Percentiles rank a stretch among this genome's conserved stretches.
These are phyloP conservation scores for Aquilaria yunnanensis DNA, from an alignment of 345 rosid species.

Conservation along the genomic window DNA sequence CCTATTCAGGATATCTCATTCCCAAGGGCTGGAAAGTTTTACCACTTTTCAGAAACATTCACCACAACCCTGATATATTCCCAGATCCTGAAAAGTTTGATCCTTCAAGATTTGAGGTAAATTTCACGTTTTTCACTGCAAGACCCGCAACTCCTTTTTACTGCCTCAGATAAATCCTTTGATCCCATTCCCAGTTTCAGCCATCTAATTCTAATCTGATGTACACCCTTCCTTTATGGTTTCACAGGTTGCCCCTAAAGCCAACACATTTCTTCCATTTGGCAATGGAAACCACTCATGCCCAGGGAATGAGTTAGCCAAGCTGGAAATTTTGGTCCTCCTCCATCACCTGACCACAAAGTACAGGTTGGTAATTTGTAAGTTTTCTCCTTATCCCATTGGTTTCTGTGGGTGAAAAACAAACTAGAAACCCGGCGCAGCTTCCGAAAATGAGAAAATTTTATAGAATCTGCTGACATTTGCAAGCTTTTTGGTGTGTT, in stretches of 20 bases:
- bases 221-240: neutral
- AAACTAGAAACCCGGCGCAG: neutral
- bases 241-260: constrained; percentile 63
- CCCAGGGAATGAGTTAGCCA: constrained; percentile 88
- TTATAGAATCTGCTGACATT: constrained; percentile 21
- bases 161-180: neutral
- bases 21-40: constrained; percentile 97
- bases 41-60: constrained; percentile 85
- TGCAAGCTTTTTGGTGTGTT: constrained; percentile 4
- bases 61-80: constrained; percentile 69
- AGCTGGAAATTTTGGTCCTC: constrained; percentile 69
- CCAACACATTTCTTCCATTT: constrained; percentile 89
- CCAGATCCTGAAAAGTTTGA: constrained; percentile 65
- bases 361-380: constrained; percentile 55
- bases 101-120: constrained; percentile 88
- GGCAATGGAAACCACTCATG: constrained; percentile 86
- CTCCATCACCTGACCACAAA: constrained; percentile 84
- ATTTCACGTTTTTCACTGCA: neutral
- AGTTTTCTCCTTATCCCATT: neutral
- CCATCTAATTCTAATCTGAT: neutral
- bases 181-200: neutral
- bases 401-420: too few species aligned
- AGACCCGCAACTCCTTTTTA: neutral
- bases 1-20: constrained; percentile 59
- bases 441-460: constrained; percentile 18